Evolutionary conservation across 495 filamentous ascomycete genomes (phyloP), one percentile per base, ranked within the genome.

Genomic region (Jackrogersella multiformis): DNA sequence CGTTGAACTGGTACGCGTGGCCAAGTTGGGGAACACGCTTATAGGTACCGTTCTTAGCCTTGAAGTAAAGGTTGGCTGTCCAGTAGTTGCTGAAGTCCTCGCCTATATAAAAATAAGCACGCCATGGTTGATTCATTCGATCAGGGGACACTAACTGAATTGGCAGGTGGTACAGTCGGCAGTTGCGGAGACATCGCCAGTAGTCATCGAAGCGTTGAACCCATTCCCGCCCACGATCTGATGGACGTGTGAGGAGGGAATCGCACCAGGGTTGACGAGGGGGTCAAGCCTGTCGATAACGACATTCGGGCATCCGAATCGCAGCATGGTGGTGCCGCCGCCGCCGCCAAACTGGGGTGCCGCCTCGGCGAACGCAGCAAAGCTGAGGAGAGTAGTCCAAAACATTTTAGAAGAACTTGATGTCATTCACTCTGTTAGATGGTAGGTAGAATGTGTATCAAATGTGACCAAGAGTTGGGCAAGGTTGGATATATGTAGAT

Each of bases 51-150:
- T 85, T 85, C 23, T 76, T 76, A 6, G 82, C 81, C 64, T 77
- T 77, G 74, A 83, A 85, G 74, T 84, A 85, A 45, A 85, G 68
- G 72, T 77, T 78, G 41, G 82, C 81, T 0, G 82, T 84, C 82
- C 82, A 85, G 78, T 85, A 85, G 76, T 84, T 84, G 56, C 73
- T 77, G 52, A 81, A 74, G 56, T 82, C 79, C 59, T 82, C 74
- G 23, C 66, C 60, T 64, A 34, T 0, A 9, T 20, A 30, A 2
- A 18, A 7, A 48, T 45, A 34, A 63, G 52, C 36, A 38, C 12
- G 0, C 34, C 30, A 18, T 39, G 4, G n/a, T n/a, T n/a, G n/a
- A 21, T 32, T 28, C 0, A 6, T 39, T 21, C 9, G 8, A 12
- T n/a, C 1, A 38, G 5, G 10, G 2, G 20, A 52, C 8, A 61